These are phyloP conservation scores for Lasiosphaeria ovina DNA, from an alignment of 495 filamentous ascomycete species.

Conservation along the genomic window DNA sequence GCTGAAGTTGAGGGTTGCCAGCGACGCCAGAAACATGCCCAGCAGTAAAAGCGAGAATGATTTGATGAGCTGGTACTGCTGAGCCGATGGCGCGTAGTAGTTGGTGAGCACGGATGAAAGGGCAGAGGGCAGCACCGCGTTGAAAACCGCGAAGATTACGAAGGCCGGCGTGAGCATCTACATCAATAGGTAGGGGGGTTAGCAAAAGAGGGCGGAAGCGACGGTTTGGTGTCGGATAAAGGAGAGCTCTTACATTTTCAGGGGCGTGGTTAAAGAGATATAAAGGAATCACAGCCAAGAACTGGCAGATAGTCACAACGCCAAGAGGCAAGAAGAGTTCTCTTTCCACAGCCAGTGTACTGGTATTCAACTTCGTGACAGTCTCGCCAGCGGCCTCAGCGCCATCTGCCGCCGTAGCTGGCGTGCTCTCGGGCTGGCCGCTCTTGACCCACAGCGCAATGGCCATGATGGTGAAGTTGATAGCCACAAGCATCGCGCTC, in stretches of 20 bases:
- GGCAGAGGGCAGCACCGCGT: slow-evolving; percentile 56
- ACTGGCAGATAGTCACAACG: slow-evolving; percentile 68
- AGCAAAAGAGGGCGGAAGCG: slow-evolving; percentile 8
- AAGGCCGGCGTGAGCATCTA: slow-evolving; percentile 62
- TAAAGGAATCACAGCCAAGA: slow-evolving; percentile 77
- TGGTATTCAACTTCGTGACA: background rate
- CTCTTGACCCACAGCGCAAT: slow-evolving; percentile 90
- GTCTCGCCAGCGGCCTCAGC: background rate
- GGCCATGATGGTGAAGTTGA: slow-evolving; percentile 92
- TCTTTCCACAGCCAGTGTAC: slow-evolving; percentile 56
- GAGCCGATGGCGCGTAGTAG: slow-evolving; percentile 54
- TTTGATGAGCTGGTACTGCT: slow-evolving; percentile 75
- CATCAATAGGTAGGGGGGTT: background rate
- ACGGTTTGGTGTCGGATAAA: too few species aligned
- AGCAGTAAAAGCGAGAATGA: slow-evolving; percentile 90
- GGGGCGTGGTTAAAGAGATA: slow-evolving; percentile 79
- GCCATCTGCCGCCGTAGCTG: background rate
- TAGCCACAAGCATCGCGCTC: slow-evolving; percentile 92
- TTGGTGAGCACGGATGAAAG: slow-evolving; percentile 52
- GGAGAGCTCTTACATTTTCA: slow-evolving; percentile 54
- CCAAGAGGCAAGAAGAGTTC: slow-evolving; percentile 74
- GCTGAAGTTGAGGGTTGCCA: slow-evolving; percentile 95
- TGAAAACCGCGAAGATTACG: slow-evolving; percentile 54
- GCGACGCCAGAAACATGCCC: slow-evolving; percentile 84
- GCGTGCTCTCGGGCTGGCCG: slow-evolving; percentile 45